Percentiles rank a stretch among this genome's conserved stretches.
Evolutionary conservation across 2,329 filamentous ascomycete species (phyloP).

Genomic region (Teratosphaeria nubilosa): DNA sequence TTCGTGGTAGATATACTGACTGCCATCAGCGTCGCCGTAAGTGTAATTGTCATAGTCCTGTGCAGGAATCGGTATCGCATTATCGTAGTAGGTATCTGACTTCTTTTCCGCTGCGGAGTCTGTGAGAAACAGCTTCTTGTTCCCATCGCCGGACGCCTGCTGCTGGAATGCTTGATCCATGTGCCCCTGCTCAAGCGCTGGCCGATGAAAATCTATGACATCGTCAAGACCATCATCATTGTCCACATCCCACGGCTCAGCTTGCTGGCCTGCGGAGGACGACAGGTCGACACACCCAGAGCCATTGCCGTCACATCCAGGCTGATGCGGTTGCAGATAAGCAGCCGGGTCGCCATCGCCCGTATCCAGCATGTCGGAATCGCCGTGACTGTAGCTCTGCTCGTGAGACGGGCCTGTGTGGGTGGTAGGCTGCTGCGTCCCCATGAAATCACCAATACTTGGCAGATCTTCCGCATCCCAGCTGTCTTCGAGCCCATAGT

Average conservation of each 20-base stretch:
- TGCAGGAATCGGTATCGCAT: not conserved
- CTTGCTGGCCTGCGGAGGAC: slow-evolving; percentile 1
- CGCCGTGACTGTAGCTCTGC: not conserved
- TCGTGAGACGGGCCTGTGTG: slow-evolving; percentile 1
- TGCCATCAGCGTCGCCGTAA: not conserved
- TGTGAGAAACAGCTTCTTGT: not conserved
- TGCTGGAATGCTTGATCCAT: not conserved
- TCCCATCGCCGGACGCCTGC: not conserved
- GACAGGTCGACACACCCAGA: slow-evolving; percentile 2
- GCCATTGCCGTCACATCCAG: not conserved
- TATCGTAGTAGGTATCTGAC: not conserved
- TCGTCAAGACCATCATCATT: not conserved
- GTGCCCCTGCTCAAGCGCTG: not conserved
- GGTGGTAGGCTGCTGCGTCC: not conserved
- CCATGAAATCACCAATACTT: not conserved
- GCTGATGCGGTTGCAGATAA: not conserved
- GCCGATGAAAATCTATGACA: not conserved
- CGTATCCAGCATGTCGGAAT: slow-evolving; percentile 5
- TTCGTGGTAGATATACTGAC: not conserved
- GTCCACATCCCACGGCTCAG: not conserved
- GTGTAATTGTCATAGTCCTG: not conserved
- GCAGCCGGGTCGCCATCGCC: not conserved
- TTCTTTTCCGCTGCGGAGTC: not conserved
- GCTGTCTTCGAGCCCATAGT: slow-evolving; percentile 10
- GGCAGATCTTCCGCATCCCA: slow-evolving; percentile 2